Evolutionary conservation across 2,329 filamentous ascomycete genomes (phyloP).

Genomic region (Xylaria arbuscula): DNA sequence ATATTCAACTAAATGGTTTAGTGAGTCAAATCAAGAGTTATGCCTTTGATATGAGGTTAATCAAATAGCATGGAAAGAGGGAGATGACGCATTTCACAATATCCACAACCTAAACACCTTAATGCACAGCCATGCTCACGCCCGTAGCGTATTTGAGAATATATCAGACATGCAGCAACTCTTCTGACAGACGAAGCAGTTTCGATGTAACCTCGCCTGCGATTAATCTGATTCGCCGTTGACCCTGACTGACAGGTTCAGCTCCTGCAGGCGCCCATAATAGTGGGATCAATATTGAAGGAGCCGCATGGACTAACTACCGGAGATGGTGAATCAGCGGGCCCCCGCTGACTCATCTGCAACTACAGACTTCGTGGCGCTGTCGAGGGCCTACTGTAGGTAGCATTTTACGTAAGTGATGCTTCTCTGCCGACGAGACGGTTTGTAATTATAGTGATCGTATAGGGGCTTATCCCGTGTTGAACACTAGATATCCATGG

Average conservation of each 20-base stretch:
- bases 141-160: neutral
- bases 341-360: slow-evolving; percentile 6
- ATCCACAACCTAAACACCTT: neutral
- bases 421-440: neutral
- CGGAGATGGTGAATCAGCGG: neutral
- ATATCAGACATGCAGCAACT: neutral
- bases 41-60: neutral
- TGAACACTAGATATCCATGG: neutral
- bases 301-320: slow-evolving; percentile 15
- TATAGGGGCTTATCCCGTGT: neutral
- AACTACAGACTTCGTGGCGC: neutral
- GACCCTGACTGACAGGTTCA: neutral
- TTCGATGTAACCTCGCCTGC: neutral
- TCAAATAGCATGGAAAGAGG: neutral
- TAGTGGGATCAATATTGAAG: neutral
- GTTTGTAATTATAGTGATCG: neutral
- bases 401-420: slow-evolving; percentile 16
- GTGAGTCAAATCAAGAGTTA: no score
- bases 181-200: neutral
- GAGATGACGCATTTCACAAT: neutral
- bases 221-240: neutral
- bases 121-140: neutral
- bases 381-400: neutral
- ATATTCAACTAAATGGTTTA: no score
- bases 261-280: slow-evolving; percentile 2